These are phyloP conservation scores for Kuraishia floccosa DNA, from an alignment of 805 yeast species.

Conservation along the genomic window DNA sequence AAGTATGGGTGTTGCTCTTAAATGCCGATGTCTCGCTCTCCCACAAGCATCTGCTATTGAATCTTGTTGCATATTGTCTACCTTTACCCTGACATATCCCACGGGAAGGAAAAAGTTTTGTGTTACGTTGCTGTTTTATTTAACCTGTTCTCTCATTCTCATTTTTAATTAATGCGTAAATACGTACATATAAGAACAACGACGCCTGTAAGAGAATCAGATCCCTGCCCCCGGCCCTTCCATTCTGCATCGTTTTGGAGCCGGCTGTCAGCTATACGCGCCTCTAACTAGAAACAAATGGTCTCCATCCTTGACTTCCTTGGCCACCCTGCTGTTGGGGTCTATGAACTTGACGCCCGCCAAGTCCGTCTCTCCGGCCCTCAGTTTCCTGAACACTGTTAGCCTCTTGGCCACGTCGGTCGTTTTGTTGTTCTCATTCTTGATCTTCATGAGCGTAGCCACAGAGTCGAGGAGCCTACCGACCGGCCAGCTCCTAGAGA, in stretches of 20 bases:
- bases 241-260: no score
- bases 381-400: conserved; percentile 28
- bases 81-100: no score
- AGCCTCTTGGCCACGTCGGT: conserved; percentile 28
- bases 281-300: conserved; percentile 43
- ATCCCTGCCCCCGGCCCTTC: no score
- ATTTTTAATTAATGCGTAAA: no score
- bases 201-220: no score
- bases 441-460: conserved; percentile 32
- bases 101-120: no score
- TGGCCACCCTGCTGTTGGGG: conserved; percentile 25
- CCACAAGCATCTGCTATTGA: background rate
- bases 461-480: conserved; percentile 47
- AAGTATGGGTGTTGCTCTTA: conserved; percentile 1
- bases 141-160: no score
- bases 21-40: background rate
- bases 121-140: no score
- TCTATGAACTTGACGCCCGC: conserved; percentile 20
- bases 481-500: conserved; percentile 46
- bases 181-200: no score
- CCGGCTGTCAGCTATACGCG: no score
- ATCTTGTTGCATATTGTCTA: no score
- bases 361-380: conserved; percentile 13
- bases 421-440: conserved; percentile 37
- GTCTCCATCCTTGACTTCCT: conserved; percentile 36